A percentile compares a stretch with the other conserved stretches of the same genome.
phyloP scores from a whole-genome alignment of 768 basidiomycete genomes.

The Hygrophoropsis aurantiaca region DNA sequence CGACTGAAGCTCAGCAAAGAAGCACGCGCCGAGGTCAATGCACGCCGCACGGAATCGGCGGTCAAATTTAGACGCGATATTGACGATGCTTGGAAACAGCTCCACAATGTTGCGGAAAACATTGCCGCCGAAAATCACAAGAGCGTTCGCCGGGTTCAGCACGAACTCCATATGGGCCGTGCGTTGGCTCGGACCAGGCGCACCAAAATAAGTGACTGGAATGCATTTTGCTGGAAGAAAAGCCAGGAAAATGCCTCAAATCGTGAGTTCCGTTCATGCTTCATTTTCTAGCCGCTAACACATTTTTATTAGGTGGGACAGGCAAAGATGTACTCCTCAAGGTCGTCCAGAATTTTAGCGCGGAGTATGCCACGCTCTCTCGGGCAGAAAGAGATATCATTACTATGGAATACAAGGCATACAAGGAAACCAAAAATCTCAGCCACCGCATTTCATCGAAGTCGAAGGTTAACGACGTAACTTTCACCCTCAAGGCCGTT shows the following conservation, averaged over 20 bases:
- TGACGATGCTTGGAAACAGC: not conserved
- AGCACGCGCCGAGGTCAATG: not conserved
- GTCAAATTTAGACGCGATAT: not conserved
- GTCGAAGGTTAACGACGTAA: constrained; percentile 9
- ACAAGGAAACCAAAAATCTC: not conserved
- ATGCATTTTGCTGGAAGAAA: constrained; percentile 8
- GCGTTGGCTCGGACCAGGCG: not conserved
- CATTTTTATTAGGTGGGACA: not conserved
- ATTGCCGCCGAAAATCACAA: constrained; percentile 5
- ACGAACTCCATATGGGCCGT: constrained; percentile 7
- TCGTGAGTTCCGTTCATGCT: not conserved
- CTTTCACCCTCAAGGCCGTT: constrained; percentile 6
- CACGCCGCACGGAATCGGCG: not conserved
- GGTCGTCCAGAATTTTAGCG: not conserved
- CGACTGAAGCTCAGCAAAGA: not conserved
- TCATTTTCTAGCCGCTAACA: not conserved
- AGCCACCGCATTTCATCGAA: constrained; percentile 1
- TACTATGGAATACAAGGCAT: not conserved
- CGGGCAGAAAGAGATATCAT: not conserved
- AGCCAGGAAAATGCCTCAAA: not conserved
- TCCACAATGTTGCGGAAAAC: not conserved
- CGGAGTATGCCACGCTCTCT: not conserved
- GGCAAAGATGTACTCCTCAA: not conserved
- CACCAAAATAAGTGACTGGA: constrained; percentile 6
- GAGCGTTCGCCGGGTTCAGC: constrained; percentile 1